Base-by-base conservation (phyloP, 2,329 filamentous ascomycete species). In the Sodiomyces alkalinus region DNA sequence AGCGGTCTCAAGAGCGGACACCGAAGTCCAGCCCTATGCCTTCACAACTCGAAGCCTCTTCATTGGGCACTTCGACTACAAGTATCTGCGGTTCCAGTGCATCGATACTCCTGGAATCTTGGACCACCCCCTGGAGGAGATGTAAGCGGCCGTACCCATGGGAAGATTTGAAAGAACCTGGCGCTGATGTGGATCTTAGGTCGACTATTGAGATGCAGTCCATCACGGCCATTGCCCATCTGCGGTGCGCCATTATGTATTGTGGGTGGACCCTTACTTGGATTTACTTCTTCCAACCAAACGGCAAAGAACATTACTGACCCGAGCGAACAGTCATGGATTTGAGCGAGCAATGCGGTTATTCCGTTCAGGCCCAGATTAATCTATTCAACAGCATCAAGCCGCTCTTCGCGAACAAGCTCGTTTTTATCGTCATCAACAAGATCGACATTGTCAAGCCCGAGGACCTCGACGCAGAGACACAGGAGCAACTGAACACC, bases 171-270 rank as follows among this genome's bases (percentile, higher is more conserved):
- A 17, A 17, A 12, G 16, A 29, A 11, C 9, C 15, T 28, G 7
- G 4, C 9, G 8, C n/a, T n/a, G n/a, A n/a, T n/a, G n/a, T n/a
- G n/a, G n/a, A n/a, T n/a, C n/a, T n/a, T n/a, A 34, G 32, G 90
- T 93, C 94, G 60, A 96, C 90, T 4, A 98, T 98, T 49, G 90
- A 98, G 58, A 96, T 96, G 83, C 90, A 96, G 64, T 80, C 80
- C 36, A 94, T 98, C 42, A 96, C 87, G 12, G 90, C 92, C 8
- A 93, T 98, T 59, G 90, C 90, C 28, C 92, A 98, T 62, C 65
- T 98, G 49, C 74, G 87, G 44, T 92, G 86, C 22, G 87, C 87
- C 32, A 92, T 98, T 39, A 64, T 96, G 34, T 96, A 96, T 58
- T 25, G 23, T 25, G 12, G 17, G 23, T 25, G 17, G 5, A 17